A percentile compares a stretch with the other conserved stretches of the same genome.
Conservation (phyloP, 75 land plant species). For the Pinus taeda region DNA sequence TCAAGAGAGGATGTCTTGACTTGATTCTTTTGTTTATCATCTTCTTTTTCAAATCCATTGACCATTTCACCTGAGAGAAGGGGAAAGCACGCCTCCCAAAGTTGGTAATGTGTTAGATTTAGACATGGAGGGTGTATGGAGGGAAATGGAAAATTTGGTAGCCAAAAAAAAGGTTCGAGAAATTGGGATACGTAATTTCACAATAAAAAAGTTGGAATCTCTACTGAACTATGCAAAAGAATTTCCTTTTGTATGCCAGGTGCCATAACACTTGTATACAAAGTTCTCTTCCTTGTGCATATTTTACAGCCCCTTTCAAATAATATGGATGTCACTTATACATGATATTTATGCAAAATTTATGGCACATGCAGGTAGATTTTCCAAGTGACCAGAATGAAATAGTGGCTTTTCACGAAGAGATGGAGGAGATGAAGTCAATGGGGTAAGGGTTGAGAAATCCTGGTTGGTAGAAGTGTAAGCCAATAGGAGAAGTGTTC, state of each 20-base stretch:
- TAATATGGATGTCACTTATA: not conserved
- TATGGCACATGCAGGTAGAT: slow-evolving; percentile 28
- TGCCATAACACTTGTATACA: not conserved
- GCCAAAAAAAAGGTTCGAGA: slow-evolving; percentile 33
- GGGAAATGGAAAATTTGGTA: slow-evolving; percentile 58
- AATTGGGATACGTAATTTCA: slow-evolving; percentile 52
- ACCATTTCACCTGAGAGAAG: slow-evolving; percentile 49
- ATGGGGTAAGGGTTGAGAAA: no score
- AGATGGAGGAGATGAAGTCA: no score
- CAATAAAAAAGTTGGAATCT: slow-evolving; percentile 42
- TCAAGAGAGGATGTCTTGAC: no score
- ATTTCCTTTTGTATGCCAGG: slow-evolving; percentile 58
- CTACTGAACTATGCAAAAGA: slow-evolving; percentile 26
- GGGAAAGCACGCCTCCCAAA: slow-evolving; percentile 39
- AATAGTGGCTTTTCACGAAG: no score
- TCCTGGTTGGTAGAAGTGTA: no score
- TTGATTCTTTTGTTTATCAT: not conserved
- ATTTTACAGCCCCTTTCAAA: not conserved
- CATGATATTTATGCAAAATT: not conserved
- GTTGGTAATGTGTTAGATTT: slow-evolving; percentile 38
- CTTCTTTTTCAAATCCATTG: slow-evolving; percentile 35
- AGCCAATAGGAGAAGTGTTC: no score
- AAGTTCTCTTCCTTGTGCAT: no score
- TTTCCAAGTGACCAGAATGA: no score
- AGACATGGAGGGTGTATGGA: slow-evolving; percentile 60